Base-by-base conservation (phyloP, 1,139 yeast genomes). In the Saccharomyces hybrid region DNA sequence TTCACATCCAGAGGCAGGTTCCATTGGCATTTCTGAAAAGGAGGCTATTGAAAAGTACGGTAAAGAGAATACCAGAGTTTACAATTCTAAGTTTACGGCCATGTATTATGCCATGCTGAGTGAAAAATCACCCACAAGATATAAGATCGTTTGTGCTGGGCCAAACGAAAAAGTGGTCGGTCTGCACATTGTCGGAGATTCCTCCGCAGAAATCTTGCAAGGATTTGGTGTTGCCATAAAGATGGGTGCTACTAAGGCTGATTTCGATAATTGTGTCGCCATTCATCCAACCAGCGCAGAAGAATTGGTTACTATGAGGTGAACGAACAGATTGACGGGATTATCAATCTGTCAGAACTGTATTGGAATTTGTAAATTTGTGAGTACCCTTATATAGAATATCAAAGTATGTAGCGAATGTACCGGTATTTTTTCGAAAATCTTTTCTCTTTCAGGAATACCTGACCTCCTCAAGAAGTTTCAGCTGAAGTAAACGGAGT, bases 281-380 rank as follows among this genome's bases (percentile, higher is more conserved):
- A 93, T 93, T 67, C 99, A 93, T 72, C 99, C 99, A 59, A 91
- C 99, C 1, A 83, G 95, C 60, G 99, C 99, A 47, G 99, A 93
- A 75, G 99, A 93, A 74, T 75, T 93, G 57, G 99, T 93, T 47
- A 93, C 99, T 31, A 76, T 93, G 83, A 79, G 76, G 56, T n/a
- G n/a, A n/a, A n/a, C n/a, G n/a, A n/a, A n/a, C n/a, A n/a, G n/a
- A n/a, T n/a, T n/a, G n/a, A n/a, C n/a, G n/a, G n/a, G n/a, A n/a
- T n/a, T n/a, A n/a, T n/a, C n/a, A n/a, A n/a, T n/a, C n/a, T n/a
- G n/a, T n/a, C n/a, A n/a, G n/a, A n/a, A n/a, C n/a, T n/a, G n/a
- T n/a, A n/a, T n/a, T n/a, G n/a, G n/a, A n/a, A n/a, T n/a, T n/a
- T n/a, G n/a, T n/a, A n/a, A n/a, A n/a, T n/a, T n/a, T n/a, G n/a